These are phyloP conservation scores for Termitomyces bulborhizus DNA, from an alignment of 768 basidiomycete species.

Conservation along the genomic window DNA sequence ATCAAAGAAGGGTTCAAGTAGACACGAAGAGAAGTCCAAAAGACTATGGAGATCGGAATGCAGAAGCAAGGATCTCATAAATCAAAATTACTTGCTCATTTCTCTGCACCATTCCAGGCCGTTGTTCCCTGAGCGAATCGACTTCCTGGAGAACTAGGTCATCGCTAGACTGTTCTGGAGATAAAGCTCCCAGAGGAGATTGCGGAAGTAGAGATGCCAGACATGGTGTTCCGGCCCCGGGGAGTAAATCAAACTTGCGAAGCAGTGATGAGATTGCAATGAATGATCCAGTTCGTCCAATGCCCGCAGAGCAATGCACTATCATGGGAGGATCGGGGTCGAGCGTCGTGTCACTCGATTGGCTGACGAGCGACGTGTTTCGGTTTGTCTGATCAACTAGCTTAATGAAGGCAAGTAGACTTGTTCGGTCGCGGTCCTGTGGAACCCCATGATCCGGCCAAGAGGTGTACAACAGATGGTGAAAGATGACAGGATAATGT, in stretches of 20 bases:
- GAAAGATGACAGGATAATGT: slow-evolving; percentile 43
- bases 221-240: slow-evolving; percentile 24
- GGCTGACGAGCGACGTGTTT: slow-evolving; percentile 27
- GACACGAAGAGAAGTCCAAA: not conserved
- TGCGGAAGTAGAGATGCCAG: slow-evolving; percentile 28
- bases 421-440: slow-evolving; percentile 46
- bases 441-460: slow-evolving; percentile 92
- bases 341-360: slow-evolving; percentile 17
- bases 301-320: slow-evolving; percentile 81
- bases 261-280: slow-evolving; percentile 76
- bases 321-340: slow-evolving; percentile 73
- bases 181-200: slow-evolving; percentile 56
- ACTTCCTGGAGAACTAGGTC: slow-evolving; percentile 68
- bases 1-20: not conserved
- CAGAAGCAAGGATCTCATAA: slow-evolving; percentile 48
- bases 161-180: slow-evolving; percentile 31
- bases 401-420: slow-evolving; percentile 53
- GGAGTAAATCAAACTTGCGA: slow-evolving; percentile 48
- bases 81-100: slow-evolving; percentile 58
- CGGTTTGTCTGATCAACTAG: slow-evolving; percentile 63
- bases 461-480: slow-evolving; percentile 65
- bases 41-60: slow-evolving; percentile 8
- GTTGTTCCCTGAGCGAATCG: slow-evolving; percentile 73
- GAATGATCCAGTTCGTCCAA: slow-evolving; percentile 85
- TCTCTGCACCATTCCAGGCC: slow-evolving; percentile 77